Percentiles rank a stretch among this genome's conserved stretches.
phyloP scores from a whole-genome alignment of 768 basidiomycete genomes.

The Punctularia strigosozonata region DNA sequence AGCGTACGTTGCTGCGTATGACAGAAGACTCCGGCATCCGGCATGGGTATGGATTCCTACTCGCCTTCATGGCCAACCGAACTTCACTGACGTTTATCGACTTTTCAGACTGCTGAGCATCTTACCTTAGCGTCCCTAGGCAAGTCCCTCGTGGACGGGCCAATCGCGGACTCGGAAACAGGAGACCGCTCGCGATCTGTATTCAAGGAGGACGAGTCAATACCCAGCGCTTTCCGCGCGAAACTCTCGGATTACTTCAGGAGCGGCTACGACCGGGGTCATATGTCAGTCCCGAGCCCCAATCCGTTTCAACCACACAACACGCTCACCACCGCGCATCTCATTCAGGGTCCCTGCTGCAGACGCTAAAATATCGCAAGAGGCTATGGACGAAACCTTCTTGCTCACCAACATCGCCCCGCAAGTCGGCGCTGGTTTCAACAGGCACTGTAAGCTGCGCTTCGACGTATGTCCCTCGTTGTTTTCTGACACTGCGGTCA shows the following conservation, averaged over 20 bases:
- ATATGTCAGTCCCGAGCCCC: conserved; percentile 88
- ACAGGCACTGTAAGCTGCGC: conserved; percentile 72
- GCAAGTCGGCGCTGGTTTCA: conserved; percentile 96
- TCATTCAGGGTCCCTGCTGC: conserved; percentile 81
- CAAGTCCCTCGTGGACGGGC: conserved; percentile 25
- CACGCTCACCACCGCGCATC: no score
- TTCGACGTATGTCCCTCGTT: background rate
- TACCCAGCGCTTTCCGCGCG: conserved; percentile 73
- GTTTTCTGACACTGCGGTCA: conserved; percentile 17
- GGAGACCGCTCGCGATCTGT: conserved; percentile 67
- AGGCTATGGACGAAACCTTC: conserved; percentile 96
- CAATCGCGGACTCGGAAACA: conserved; percentile 23
- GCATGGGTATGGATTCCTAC: conserved; percentile 58
- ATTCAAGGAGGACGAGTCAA: conserved; percentile 73
- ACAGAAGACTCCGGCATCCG: conserved; percentile 81
- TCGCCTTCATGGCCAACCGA: background rate
- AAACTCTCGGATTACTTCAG: conserved; percentile 81
- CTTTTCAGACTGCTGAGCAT: conserved; percentile 82
- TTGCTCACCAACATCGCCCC: conserved; percentile 92
- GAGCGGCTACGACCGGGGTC: conserved; percentile 93
- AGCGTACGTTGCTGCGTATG: conserved; percentile 86
- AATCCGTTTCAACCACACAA: no score
- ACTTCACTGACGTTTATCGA: background rate
- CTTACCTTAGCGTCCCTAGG: conserved; percentile 69
- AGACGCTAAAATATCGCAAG: conserved; percentile 80